These are phyloP conservation scores for Chlamydomonas reinhardtii DNA, from an alignment of 163 green algal species.

Conservation along the genomic window DNA sequence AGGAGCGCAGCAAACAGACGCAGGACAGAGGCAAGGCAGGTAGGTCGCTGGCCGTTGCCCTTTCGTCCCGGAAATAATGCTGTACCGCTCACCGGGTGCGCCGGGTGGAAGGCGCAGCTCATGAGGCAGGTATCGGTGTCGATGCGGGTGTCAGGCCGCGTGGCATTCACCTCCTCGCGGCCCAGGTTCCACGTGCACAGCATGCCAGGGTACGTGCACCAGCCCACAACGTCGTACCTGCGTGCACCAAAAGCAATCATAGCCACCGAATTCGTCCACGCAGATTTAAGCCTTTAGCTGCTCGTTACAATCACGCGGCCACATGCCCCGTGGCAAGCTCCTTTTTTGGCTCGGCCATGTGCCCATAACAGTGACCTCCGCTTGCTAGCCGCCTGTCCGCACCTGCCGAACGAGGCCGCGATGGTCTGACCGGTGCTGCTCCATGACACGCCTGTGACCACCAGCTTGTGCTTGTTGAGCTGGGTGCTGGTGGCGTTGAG, in stretches of 20 bases:
- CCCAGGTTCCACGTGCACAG: conserved; percentile 77
- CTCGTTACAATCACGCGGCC: no score
- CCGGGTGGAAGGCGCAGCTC: conserved; percentile 74
- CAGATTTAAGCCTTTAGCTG: no score
- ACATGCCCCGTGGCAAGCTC: no score
- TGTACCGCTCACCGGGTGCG: conserved; percentile 62
- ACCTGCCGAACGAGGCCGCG: conserved; percentile 73
- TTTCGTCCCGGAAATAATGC: no score
- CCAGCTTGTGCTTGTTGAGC: conserved; percentile 47
- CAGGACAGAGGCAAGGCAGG: neutral
- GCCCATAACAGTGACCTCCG: no score
- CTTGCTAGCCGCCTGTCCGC: neutral
- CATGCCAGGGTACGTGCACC: conserved; percentile 67
- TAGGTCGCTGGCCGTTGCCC: no score
- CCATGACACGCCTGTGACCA: conserved; percentile 72
- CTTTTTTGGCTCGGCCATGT: no score
- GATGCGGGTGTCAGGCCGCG: conserved; percentile 63
- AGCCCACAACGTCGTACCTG: conserved; percentile 74
- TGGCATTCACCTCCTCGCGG: conserved; percentile 54
- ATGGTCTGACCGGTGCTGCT: conserved; percentile 73
- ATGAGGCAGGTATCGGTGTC: conserved; percentile 73
- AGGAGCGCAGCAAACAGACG: neutral
- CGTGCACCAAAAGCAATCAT: no score
- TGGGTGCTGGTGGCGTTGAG: conserved; percentile 20
- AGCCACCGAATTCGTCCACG: no score